Percentiles rank a stretch among this genome's conserved stretches.
These are phyloP conservation scores for Leccinum pachyderme DNA, from an alignment of 1,284 basidiomycete species.

Conservation along the genomic window DNA sequence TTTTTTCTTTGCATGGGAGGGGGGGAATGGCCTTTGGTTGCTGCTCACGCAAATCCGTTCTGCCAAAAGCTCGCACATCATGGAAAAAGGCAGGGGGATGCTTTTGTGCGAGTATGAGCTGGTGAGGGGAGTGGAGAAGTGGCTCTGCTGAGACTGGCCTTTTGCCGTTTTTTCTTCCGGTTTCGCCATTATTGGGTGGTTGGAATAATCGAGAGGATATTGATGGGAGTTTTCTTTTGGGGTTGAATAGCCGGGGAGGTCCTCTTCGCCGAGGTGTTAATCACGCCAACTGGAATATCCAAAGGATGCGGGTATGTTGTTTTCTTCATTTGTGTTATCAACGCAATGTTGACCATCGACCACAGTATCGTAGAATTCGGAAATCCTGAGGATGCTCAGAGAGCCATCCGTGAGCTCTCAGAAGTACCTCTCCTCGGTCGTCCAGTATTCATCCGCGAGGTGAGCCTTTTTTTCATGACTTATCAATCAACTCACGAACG, in stretches of 20 bases:
- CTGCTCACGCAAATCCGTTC: slow-evolving; percentile 35
- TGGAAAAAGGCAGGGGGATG: slow-evolving; percentile 33
- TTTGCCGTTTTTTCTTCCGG: slow-evolving; percentile 37
- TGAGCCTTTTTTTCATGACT: slow-evolving; percentile 36
- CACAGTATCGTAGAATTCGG: slow-evolving; percentile 89
- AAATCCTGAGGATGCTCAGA: slow-evolving; percentile 80
- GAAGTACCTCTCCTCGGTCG: slow-evolving; percentile 88
- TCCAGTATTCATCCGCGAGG: slow-evolving; percentile 95
- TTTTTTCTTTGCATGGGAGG: slow-evolving; percentile 38
- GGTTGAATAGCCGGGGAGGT: slow-evolving; percentile 92
- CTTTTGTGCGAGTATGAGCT: slow-evolving; percentile 37
- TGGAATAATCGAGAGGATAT: slow-evolving; percentile 73
- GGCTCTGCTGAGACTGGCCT: slow-evolving; percentile 21
- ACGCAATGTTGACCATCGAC: slow-evolving; percentile 8
- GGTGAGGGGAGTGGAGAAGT: slow-evolving; percentile 34
- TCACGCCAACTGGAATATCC: slow-evolving; percentile 93
- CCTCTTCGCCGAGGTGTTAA: slow-evolving; percentile 96
- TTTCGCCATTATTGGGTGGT: slow-evolving; percentile 63
- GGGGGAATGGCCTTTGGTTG: slow-evolving; percentile 28
- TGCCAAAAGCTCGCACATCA: slow-evolving; percentile 36
- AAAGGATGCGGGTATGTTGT: slow-evolving; percentile 96
- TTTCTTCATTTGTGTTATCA: neutral
- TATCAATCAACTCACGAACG: slow-evolving; percentile 2
- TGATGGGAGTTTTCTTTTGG: slow-evolving; percentile 82
- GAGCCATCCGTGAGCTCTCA: slow-evolving; percentile 83